These are phyloP conservation scores for Amphirosellinia nigrospora DNA, from an alignment of 495 filamentous ascomycete species.

Conservation along the genomic window DNA sequence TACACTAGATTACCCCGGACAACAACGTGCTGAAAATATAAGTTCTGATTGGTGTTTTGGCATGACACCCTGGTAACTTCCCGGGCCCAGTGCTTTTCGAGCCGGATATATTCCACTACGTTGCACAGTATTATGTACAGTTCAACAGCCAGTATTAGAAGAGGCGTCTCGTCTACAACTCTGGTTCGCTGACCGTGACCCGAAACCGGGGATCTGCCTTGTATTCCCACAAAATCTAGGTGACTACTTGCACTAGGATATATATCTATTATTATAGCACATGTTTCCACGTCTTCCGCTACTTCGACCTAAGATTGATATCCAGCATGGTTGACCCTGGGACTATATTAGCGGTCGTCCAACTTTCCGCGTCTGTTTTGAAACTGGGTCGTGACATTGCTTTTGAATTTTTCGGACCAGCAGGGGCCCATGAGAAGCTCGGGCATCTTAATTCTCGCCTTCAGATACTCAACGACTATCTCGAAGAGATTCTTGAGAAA, in stretches of 20 bases:
- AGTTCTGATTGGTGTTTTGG: slow-evolving; percentile 15
- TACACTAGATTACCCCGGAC: slow-evolving; percentile 1
- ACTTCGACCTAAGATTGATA: not conserved
- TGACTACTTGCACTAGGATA: slow-evolving; percentile 23
- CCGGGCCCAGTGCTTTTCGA: too few species aligned
- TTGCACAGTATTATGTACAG: not conserved
- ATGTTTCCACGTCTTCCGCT: not conserved
- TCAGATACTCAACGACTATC: slow-evolving; percentile 23
- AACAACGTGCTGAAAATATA: not conserved
- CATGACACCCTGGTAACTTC: not conserved
- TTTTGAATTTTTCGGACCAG: slow-evolving; percentile 31
- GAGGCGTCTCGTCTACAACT: slow-evolving; percentile 6
- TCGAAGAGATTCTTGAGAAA: slow-evolving; percentile 26
- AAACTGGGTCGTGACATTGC: slow-evolving; percentile 30
- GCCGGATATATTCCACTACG: not conserved
- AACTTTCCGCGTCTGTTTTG: slow-evolving; percentile 31
- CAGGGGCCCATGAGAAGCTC: slow-evolving; percentile 29
- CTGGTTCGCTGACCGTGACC: slow-evolving; percentile 9
- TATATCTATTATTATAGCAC: not conserved
- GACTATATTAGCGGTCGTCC: slow-evolving; percentile 31
- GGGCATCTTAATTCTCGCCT: slow-evolving; percentile 31
- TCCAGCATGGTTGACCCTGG: slow-evolving; percentile 33
- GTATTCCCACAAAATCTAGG: slow-evolving; percentile 18
- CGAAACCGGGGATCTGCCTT: not conserved
- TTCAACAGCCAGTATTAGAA: not conserved